Conservation (phyloP, 371 early-diverging fungal species). For the Choanephora cucurbitarum region DNA sequence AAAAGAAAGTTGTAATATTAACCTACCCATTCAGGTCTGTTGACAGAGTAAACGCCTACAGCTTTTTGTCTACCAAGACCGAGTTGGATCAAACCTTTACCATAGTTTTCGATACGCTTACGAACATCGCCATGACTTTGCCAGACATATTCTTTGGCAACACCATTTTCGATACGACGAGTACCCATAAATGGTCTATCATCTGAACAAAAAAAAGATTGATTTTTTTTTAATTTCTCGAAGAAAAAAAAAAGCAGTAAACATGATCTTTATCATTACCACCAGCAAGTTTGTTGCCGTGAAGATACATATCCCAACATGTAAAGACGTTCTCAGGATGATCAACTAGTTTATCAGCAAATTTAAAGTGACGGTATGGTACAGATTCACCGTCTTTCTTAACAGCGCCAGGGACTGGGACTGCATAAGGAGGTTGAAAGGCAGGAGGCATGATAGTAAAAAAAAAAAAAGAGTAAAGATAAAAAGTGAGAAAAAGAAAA, state of each 20-base stretch:
- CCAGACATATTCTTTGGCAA: conserved; percentile 71
- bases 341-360: conserved; percentile 55
- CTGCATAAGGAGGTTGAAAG: conserved; percentile 46
- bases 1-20: too few species aligned
- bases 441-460: conserved; percentile 30
- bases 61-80: conserved; percentile 49
- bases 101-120: conserved; percentile 62
- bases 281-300: conserved; percentile 54
- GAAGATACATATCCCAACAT: conserved; percentile 60
- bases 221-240: too few species aligned
- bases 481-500: background rate
- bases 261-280: conserved; percentile 33
- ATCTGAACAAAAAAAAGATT: background rate
- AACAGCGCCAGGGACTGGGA: conserved; percentile 38
- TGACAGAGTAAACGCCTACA: conserved; percentile 85
- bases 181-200: conserved; percentile 60
- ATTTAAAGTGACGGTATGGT: conserved; percentile 57
- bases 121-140: conserved; percentile 54
- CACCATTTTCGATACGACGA: conserved; percentile 55
- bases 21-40: conserved; percentile 88
- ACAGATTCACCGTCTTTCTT: conserved; percentile 54
- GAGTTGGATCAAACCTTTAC: conserved; percentile 57
- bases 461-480: too few species aligned
- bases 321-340: conserved; percentile 52
- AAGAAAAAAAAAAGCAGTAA: too few species aligned